These are phyloP conservation scores for Penicillium sp. DNA, from an alignment of 2,329 filamentous ascomycete species.

Conservation along the genomic window DNA sequence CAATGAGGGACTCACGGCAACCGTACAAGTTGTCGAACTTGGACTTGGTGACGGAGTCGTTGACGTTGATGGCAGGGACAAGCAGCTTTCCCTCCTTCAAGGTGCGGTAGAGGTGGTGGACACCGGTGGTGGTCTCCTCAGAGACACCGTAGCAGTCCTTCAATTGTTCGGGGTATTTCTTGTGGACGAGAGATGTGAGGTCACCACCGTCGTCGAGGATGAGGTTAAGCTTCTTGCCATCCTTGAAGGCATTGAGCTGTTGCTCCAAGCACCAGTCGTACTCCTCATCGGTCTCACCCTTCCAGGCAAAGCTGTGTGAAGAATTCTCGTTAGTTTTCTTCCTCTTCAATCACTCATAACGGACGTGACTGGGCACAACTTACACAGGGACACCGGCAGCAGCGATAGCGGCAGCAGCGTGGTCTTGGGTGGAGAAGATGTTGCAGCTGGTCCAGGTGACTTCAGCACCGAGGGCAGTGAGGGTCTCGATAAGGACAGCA, in stretches of 20 bases:
- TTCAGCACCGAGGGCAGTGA: constrained; percentile 90
- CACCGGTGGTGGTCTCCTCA: constrained; percentile 99
- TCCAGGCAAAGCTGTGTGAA: constrained; percentile 60
- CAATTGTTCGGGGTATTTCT: constrained; percentile 97
- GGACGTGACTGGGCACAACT: constrained; percentile 19
- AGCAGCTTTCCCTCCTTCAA: constrained; percentile 86
- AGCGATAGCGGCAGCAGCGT: constrained; percentile 95
- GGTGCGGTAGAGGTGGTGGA: constrained; percentile 99
- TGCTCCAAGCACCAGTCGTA: constrained; percentile 99
- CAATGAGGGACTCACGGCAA: constrained; percentile 96
- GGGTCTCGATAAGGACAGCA: constrained; percentile 97
- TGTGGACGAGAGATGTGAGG: constrained; percentile 91
- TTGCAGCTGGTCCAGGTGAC: constrained; percentile 99
- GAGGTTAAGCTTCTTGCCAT: constrained; percentile 92
- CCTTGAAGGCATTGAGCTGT: constrained; percentile 95
- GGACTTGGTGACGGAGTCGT: constrained; percentile 99
- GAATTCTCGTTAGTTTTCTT: not conserved
- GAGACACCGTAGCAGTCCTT: constrained; percentile 98
- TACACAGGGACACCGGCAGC: constrained; percentile 84
- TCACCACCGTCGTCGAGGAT: constrained; percentile 99
- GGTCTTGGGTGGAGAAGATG: constrained; percentile 99
- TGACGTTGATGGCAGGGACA: constrained; percentile 97
- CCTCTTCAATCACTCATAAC: constrained; percentile 33
- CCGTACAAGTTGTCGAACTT: constrained; percentile 99
- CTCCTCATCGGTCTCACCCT: constrained; percentile 98